Evolutionary conservation across 1,284 basidiomycete species (phyloP), one percentile per base, ranked within the genome.

Genomic region (Malassezia globosa): DNA sequence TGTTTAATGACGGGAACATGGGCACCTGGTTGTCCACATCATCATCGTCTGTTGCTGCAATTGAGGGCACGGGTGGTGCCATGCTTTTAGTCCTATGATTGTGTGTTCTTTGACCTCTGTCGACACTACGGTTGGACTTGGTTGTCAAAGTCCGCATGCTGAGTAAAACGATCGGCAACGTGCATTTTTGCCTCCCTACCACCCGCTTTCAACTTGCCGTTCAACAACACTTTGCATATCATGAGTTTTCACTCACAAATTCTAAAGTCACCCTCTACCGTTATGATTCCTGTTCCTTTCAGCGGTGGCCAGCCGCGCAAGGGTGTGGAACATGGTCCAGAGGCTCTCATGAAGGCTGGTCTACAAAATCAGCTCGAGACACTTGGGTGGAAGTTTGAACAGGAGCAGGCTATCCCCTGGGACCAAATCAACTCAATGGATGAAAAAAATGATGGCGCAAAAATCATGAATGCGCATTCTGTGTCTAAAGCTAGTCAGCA

Each of bases 321-420:
- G 40, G 68, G 68, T 37, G 68, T 71, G 37, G 68, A 69, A 40
- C 53, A 50, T 2, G 68, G 67, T 6, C 67, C 68, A 34, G 58
- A 61, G 49, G 55, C 60, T 29, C 52, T 71, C 29, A 51, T 68
- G 18, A 35, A 46, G 24, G 66, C 66, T 1, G 68, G 63, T 4
- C 58, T 71, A 37, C 51, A 54, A 41, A 29, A 56, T 35, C 67
- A 68, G 59, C 59, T 71, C 55, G 51, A 63, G 45, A 46, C 76
- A 10, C 80, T 97, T 22, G 89, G 87, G 40, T 96, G 88, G 87
- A 77, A 81, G 22, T 88, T 95, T 63, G 74, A 82, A 42, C 89
- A 92, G 69, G 81, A 88, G 57, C 84, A 85, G 2, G 84, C 88
- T 64, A 85, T 90, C 70, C 81, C 84, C 57, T 92, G 94, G 66